phyloP scores from a whole-genome alignment of 169 alveolate species.

The Plasmodium vivax region DNA sequence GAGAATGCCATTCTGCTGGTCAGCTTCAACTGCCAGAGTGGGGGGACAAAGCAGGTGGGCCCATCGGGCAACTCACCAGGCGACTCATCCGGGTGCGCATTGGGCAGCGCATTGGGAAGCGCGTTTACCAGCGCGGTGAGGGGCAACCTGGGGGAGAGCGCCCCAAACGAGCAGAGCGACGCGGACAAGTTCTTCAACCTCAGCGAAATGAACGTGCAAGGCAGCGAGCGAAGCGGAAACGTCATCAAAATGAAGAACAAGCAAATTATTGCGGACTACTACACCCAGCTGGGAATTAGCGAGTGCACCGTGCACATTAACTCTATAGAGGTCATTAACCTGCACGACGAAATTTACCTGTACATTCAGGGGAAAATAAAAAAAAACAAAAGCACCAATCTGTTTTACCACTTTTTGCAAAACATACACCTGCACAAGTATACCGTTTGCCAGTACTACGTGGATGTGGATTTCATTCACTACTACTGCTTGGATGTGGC shows the following conservation, averaged over 20 bases:
- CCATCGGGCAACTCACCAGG: too few species aligned
- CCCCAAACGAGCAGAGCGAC: neutral
- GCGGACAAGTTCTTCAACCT: conserved; percentile 21
- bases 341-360: conserved; percentile 51
- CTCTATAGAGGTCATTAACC: conserved; percentile 47
- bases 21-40: conserved; percentile 19
- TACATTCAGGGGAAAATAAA: conserved; percentile 69
- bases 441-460: conserved; percentile 52
- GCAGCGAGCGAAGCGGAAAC: conserved; percentile 24
- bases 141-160: too few species aligned
- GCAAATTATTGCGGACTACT: conserved; percentile 30
- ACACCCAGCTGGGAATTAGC: conserved; percentile 6
- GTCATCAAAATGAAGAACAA: conserved; percentile 28
- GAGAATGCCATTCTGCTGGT: conserved; percentile 37
- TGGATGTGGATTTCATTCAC: conserved; percentile 58
- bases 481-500: neutral
- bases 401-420: conserved; percentile 34
- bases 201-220: conserved; percentile 21
- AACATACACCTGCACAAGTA: conserved; percentile 60
- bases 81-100: too few species aligned
- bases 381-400: conserved; percentile 32
- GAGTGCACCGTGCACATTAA: conserved; percentile 58
- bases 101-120: too few species aligned
- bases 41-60: too few species aligned
- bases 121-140: too few species aligned